Conservation (phyloP, 805 yeast genomes). For the Sugiyamaella marilandica region DNA sequence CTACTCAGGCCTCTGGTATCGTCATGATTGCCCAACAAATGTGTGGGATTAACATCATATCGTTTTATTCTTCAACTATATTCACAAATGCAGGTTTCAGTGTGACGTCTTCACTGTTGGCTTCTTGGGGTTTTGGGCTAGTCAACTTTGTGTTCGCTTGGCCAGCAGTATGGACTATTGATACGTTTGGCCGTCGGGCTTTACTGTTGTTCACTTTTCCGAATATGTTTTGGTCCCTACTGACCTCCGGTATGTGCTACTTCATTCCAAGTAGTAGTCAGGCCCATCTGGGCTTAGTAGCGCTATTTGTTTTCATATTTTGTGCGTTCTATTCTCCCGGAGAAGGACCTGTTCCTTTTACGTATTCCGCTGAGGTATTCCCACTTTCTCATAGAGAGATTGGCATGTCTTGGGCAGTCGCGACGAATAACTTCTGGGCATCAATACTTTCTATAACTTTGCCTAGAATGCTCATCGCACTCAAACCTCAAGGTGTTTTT, state of each 20-base stretch:
- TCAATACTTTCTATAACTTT: slow-evolving; percentile 62
- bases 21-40: slow-evolving; percentile 87
- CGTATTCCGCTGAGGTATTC: slow-evolving; percentile 71
- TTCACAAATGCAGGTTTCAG: slow-evolving; percentile 61
- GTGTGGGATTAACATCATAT: slow-evolving; percentile 84
- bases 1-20: slow-evolving; percentile 70
- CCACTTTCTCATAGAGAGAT: slow-evolving; percentile 72
- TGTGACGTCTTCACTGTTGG: slow-evolving; percentile 46
- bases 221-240: slow-evolving; percentile 48
- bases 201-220: slow-evolving; percentile 55
- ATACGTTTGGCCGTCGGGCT: slow-evolving; percentile 63
- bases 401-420: slow-evolving; percentile 61
- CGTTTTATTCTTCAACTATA: slow-evolving; percentile 75
- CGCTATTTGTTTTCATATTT: slow-evolving; percentile 68
- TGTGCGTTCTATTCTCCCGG: slow-evolving; percentile 72
- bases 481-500: slow-evolving; percentile 77
- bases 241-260: slow-evolving; percentile 53
- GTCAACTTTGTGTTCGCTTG: slow-evolving; percentile 70
- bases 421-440: slow-evolving; percentile 53
- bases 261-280: slow-evolving; percentile 47
- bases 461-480: slow-evolving; percentile 63
- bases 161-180: slow-evolving; percentile 75
- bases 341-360: slow-evolving; percentile 85
- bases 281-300: slow-evolving; percentile 57
- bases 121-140: slow-evolving; percentile 82